Evolutionary conservation across 768 basidiomycete species (phyloP), one percentile per base, ranked within the genome.

Genomic region (Psilocybe tampanensis): DNA sequence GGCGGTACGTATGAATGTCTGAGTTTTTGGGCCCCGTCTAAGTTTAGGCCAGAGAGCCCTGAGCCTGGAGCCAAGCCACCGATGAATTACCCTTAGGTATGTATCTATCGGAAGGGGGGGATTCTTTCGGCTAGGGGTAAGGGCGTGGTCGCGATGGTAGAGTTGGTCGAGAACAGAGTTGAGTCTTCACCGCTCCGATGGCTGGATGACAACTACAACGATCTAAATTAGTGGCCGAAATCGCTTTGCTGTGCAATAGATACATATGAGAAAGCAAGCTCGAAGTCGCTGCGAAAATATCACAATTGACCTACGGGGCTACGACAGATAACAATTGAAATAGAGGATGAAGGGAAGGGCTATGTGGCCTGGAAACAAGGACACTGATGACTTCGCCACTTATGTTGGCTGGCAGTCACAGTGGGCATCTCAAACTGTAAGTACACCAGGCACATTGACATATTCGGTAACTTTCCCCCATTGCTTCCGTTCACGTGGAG

Each of bases 1-100:
- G n/a, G n/a, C n/a, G n/a, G n/a, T n/a, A n/a, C n/a, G n/a, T 26
- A 53, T 53, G 52, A 53, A 53, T 53, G 52, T 53, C 43, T 53
- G 52, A 53, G 22, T 11, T 42, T 39, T n/a, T n/a, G n/a, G n/a
- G 29, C 39, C 32, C 23, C 39, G 41, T 39, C 36, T 39, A 39
- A 29, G 21, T 55, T 48, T 29, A 36, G 54, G 48, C 47, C 39
- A 32, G 21, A n/a, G 51, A 5, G 32, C 23, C 34, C 23, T 45
- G 36, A n/a, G n/a, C n/a, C n/a, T 17, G 23, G 26, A 48, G 39
- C 54, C 54, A 48, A 49, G 39, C 45, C 44, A 21, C 12, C 12
- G 44, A 44, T 13, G 33, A 18, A 22, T 47, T n/a, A n/a, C n/a
- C n/a, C n/a, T n/a, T n/a, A n/a, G n/a, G n/a, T n/a, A n/a, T n/a